phyloP scores from a whole-genome alignment of 139 green algal genomes.

The Tetraselmis chui region DNA sequence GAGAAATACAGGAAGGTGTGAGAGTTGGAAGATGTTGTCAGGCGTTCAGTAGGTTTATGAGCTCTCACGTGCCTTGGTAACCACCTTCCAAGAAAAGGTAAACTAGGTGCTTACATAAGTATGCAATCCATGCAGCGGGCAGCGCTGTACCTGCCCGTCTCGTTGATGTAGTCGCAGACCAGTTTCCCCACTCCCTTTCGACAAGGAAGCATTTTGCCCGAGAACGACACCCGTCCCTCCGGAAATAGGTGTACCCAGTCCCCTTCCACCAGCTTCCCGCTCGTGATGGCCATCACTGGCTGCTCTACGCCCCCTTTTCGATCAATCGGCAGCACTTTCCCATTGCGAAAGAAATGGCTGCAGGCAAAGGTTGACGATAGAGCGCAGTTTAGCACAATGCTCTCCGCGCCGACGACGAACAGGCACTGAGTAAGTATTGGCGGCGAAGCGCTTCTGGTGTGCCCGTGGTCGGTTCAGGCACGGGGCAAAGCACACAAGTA shows the following conservation, averaged over 20 bases:
- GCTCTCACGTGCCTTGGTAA: no score
- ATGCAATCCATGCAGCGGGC: no score
- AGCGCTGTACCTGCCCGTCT: neutral
- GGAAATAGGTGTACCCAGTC: slow-evolving; percentile 89
- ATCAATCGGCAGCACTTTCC: slow-evolving; percentile 79
- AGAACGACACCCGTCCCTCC: slow-evolving; percentile 67
- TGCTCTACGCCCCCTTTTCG: slow-evolving; percentile 59
- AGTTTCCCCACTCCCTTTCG: slow-evolving; percentile 28
- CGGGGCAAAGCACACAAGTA: slow-evolving; percentile 7
- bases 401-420: neutral
- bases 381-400: neutral
- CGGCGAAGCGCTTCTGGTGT: neutral
- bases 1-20: no score
- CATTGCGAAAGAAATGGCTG: slow-evolving; percentile 77
- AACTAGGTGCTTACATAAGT: no score
- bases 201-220: slow-evolving; percentile 47
- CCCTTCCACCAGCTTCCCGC: slow-evolving; percentile 26
- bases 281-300: slow-evolving; percentile 49
- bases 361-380: neutral
- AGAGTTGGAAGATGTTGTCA: no score
- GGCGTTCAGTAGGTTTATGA: no score
- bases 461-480: neutral
- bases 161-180: slow-evolving; percentile 49
- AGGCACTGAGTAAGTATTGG: neutral
- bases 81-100: no score